Evolutionary conservation across 306 rosid genomes (phyloP).

Genomic region (Cicer bijugum): DNA sequence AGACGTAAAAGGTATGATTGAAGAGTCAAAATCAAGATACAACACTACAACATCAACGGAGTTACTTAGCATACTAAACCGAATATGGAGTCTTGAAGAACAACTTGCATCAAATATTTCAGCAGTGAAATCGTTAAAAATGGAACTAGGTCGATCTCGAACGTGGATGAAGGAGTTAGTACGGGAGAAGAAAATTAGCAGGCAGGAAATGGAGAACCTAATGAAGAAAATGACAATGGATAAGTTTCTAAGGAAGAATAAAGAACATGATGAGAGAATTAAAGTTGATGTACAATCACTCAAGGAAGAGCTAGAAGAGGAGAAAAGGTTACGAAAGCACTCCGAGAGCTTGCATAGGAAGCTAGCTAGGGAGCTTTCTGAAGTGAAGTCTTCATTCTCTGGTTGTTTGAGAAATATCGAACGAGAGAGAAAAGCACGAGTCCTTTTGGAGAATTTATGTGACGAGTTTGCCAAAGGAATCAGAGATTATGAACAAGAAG

Average conservation of each 20-base stretch:
- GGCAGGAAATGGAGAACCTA: slow-evolving; percentile 57
- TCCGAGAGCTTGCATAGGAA: slow-evolving; percentile 68
- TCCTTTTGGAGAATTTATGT: slow-evolving; percentile 74
- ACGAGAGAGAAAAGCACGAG: slow-evolving; percentile 73
- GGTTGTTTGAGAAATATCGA: slow-evolving; percentile 65
- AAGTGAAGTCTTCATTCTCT: slow-evolving; percentile 61
- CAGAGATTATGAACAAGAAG: slow-evolving; percentile 66
- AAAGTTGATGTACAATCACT: slow-evolving; percentile 54
- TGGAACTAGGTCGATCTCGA: slow-evolving; percentile 54
- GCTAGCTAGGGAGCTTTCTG: slow-evolving; percentile 66
- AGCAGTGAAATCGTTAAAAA: slow-evolving; percentile 58
- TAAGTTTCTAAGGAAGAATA: slow-evolving; percentile 51
- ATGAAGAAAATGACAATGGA: slow-evolving; percentile 51
- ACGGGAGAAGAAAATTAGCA: slow-evolving; percentile 53
- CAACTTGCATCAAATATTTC: slow-evolving; percentile 60
- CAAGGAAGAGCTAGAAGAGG: slow-evolving; percentile 65
- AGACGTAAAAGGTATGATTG: slow-evolving; percentile 49
- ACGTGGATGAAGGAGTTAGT: slow-evolving; percentile 59
- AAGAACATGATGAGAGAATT: slow-evolving; percentile 49
- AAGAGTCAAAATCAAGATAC: slow-evolving; percentile 53
- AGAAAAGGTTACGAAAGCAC: slow-evolving; percentile 66
- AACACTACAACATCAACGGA: slow-evolving; percentile 56
- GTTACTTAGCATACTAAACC: slow-evolving; percentile 65
- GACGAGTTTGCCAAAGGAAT: slow-evolving; percentile 87
- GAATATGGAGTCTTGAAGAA: slow-evolving; percentile 78